phyloP scores from a whole-genome alignment of 2,329 filamentous ascomycete species.

The Fusarium subglutinans region DNA sequence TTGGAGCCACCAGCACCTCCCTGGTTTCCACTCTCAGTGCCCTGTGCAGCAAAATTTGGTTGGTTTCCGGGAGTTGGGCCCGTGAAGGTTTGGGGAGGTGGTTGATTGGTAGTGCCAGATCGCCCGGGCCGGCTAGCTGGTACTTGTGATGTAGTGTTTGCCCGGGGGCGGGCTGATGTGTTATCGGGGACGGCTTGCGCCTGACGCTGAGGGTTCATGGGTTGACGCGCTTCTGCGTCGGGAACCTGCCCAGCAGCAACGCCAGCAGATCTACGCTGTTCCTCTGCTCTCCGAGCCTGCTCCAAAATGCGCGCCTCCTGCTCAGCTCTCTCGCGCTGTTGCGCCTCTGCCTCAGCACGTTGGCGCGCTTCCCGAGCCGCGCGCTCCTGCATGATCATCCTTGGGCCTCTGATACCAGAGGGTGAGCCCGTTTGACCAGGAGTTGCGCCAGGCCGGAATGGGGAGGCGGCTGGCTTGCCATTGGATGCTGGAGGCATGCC shows the following conservation, averaged over 20 bases:
- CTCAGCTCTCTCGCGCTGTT: constrained; percentile 66
- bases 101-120: constrained; percentile 23
- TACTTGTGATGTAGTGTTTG: constrained; percentile 42
- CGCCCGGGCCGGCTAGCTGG: constrained; percentile 34
- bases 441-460: constrained; percentile 57
- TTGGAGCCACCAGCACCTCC: constrained; percentile 44
- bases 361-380: constrained; percentile 78
- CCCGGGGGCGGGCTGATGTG: constrained; percentile 39
- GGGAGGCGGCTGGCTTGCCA: constrained; percentile 60
- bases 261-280: constrained; percentile 64
- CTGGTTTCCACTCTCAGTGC: constrained; percentile 30
- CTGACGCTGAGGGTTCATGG: constrained; percentile 48
- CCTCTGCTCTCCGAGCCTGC: constrained; percentile 65
- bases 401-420: constrained; percentile 80
- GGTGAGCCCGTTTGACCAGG: constrained; percentile 64
- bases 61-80: constrained; percentile 28
- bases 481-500: constrained; percentile 63
- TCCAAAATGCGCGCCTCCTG: constrained; percentile 64
- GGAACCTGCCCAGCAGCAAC: constrained; percentile 52
- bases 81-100: constrained; percentile 36
- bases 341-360: constrained; percentile 72
- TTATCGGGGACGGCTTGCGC: constrained; percentile 42
- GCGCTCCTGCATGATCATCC: constrained; percentile 91
- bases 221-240: constrained; percentile 45
- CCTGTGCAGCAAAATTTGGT: constrained; percentile 26